Conservation (phyloP, 164 flowering plant genomes). For the Vitis rotundifolia region DNA sequence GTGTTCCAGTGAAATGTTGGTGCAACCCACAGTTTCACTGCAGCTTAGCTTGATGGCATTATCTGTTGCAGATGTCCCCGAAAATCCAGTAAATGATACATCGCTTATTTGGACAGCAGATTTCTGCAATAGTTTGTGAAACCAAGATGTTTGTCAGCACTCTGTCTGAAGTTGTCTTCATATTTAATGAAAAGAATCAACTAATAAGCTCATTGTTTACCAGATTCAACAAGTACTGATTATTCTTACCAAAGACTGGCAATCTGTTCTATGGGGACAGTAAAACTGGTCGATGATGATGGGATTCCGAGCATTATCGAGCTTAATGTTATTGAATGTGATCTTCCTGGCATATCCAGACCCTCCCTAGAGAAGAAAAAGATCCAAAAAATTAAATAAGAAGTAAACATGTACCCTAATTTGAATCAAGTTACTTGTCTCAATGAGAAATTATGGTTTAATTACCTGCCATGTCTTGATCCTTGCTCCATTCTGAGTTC, state of each 20-base stretch:
- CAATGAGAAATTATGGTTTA: no score
- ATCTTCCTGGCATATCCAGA: slow-evolving; percentile 41
- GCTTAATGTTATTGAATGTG: slow-evolving; percentile 17
- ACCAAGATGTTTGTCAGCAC: no score
- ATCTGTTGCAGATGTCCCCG: neutral
- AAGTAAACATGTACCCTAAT: no score
- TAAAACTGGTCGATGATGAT: slow-evolving; percentile 51
- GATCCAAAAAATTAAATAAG: no score
- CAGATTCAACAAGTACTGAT: no score
- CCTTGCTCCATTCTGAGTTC: slow-evolving; percentile 24
- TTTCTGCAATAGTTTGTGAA: neutral
- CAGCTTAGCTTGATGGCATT: neutral
- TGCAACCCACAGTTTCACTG: neutral
- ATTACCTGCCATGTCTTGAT: slow-evolving; percentile 21
- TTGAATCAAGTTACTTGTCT: no score
- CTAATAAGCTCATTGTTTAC: no score
- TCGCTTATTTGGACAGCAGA: neutral
- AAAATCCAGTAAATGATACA: neutral
- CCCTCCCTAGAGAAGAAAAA: slow-evolving; percentile 30
- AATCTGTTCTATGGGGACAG: no score
- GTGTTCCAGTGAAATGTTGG: neutral
- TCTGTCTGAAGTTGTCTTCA: no score
- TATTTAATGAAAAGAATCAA: no score
- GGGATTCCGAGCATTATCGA: slow-evolving; percentile 27
- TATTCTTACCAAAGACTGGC: no score